Evolutionary conservation across 73 alveolate species (phyloP), one percentile per base, ranked within the genome.

Genomic region (Uronychia setigera): DNA sequence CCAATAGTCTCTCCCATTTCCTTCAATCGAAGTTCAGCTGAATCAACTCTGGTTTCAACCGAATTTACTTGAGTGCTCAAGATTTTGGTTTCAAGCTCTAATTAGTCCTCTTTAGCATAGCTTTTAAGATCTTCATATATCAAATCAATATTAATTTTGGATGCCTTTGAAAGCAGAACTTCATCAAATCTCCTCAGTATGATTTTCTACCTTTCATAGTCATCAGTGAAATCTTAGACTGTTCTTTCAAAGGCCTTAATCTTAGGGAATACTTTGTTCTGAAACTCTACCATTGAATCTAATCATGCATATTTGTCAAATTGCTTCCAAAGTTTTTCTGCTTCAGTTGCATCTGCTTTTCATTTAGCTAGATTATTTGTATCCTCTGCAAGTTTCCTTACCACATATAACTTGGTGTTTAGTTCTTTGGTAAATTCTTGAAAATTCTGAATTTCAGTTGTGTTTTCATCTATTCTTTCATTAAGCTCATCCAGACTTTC

Each of bases 151-250:
- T 79, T 28, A 25, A 74, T 13, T 74, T 82, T 82, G 0, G 80
- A 58, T 11, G 89, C 89, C 58, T 82, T 82, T 1, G 77, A n/a
- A 25, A 60, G 79, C 1, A 82, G 28, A 25, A 82, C 83, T 74
- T 82, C 89, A 74, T 82, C 89, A 74, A 82, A 82, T 28, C 89
- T 59, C 28, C 79, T 5, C 28, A 82, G 5, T 19, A 46, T 46
- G n/a, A 11, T 5, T 19, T 46, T 46, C 5, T 46, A 19, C 67
- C 5, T 5, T 5, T 5, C 67, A 46, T 46, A 11, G 67, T 46
- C 67, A 5, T 46, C 67, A 46, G 67, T 46, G 67, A 46, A 46
- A 5, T 11, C 67, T 11, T 46, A 5, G n/a, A 46, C 19, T 46
- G 5, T 46, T 46, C 19, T 5, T 19, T 19, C 19, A 46, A 46